Conservation (phyloP, 208 protist species). For the Trypanosomatidae sp. region DNA sequence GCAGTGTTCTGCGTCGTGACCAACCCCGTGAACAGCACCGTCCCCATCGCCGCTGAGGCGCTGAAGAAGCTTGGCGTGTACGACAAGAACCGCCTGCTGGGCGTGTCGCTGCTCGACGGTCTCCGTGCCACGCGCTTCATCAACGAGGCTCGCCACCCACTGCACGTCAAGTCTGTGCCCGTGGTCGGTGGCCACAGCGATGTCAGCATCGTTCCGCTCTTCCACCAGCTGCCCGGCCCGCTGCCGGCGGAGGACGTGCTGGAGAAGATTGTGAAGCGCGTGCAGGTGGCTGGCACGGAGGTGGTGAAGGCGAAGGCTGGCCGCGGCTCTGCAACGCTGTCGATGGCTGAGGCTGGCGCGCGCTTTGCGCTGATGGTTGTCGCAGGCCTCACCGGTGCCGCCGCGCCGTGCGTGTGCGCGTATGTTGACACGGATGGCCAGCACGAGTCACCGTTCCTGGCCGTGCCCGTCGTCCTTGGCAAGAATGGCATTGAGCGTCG, state of each 20-base stretch:
- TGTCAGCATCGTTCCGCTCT: conserved; percentile 90
- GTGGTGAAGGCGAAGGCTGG: conserved; percentile 95
- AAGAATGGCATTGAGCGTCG: conserved; percentile 57
- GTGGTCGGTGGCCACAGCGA: conserved; percentile 95
- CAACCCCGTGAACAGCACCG: conserved; percentile 96
- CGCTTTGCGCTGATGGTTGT: conserved; percentile 66
- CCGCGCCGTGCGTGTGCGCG: conserved; percentile 50
- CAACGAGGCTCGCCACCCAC: conserved; percentile 46
- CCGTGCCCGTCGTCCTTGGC: conserved; percentile 62
- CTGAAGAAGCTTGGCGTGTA: conserved; percentile 87
- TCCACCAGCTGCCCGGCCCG: conserved; percentile 60
- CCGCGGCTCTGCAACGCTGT: conserved; percentile 92
- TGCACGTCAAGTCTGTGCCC: conserved; percentile 35
- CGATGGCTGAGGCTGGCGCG: conserved; percentile 90
- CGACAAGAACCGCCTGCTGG: conserved; percentile 80
- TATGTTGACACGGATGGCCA: conserved; percentile 77
- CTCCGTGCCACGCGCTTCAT: conserved; percentile 90
- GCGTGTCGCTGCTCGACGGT: conserved; percentile 89
- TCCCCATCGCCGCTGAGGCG: conserved; percentile 88
- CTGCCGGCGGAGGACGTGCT: conserved; percentile 30
- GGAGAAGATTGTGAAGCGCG: conserved; percentile 68
- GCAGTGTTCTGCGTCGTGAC: conserved; percentile 89
- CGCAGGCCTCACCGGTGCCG: conserved; percentile 42
- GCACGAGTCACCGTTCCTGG: conserved; percentile 49
- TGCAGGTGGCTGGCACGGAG: conserved; percentile 92